Evolutionary conservation across 2,329 filamentous ascomycete species (phyloP).

Genomic region (Cladophialophora psammophila): DNA sequence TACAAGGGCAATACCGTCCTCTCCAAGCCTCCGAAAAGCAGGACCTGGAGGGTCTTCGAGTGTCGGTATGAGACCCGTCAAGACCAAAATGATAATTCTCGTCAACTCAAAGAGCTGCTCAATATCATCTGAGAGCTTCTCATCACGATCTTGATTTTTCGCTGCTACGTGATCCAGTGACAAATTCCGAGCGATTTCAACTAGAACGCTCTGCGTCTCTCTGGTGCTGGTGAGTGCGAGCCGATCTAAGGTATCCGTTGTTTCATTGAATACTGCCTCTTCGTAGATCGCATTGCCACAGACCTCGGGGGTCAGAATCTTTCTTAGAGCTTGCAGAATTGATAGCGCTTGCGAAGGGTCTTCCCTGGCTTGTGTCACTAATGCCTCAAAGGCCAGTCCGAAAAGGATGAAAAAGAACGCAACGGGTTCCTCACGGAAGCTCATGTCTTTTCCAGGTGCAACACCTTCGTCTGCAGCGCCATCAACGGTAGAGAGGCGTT

Average conservation of each 20-base stretch:
- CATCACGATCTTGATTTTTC: conserved; percentile 69
- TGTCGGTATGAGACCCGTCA: conserved; percentile 86
- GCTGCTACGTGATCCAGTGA: conserved; percentile 93
- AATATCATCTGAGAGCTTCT: conserved; percentile 92
- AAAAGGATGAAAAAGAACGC: conserved; percentile 99
- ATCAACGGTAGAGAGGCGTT: conserved; percentile 55
- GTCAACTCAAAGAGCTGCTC: conserved; percentile 98
- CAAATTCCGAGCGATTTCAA: conserved; percentile 88
- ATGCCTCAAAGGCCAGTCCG: conserved; percentile 92
- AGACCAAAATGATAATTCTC: conserved; percentile 90
- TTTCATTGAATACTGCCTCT: conserved; percentile 94
- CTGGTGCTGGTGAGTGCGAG: conserved; percentile 90
- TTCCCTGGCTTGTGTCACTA: conserved; percentile 77
- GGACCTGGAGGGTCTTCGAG: conserved; percentile 55
- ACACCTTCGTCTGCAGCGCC: conserved; percentile 31
- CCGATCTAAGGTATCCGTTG: conserved; percentile 92
- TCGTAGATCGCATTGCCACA: conserved; percentile 97
- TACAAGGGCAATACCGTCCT: conserved; percentile 84
- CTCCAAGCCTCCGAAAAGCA: conserved; percentile 51
- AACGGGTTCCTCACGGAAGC: conserved; percentile 96
- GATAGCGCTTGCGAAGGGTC: conserved; percentile 81
- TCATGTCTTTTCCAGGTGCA: conserved; percentile 73
- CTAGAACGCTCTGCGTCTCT: conserved; percentile 88
- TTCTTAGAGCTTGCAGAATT: conserved; percentile 89
- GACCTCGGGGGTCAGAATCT: conserved; percentile 91